Evolutionary conservation across 1,139 yeast genomes (phyloP).

Genomic region (Spathaspora sp.): DNA sequence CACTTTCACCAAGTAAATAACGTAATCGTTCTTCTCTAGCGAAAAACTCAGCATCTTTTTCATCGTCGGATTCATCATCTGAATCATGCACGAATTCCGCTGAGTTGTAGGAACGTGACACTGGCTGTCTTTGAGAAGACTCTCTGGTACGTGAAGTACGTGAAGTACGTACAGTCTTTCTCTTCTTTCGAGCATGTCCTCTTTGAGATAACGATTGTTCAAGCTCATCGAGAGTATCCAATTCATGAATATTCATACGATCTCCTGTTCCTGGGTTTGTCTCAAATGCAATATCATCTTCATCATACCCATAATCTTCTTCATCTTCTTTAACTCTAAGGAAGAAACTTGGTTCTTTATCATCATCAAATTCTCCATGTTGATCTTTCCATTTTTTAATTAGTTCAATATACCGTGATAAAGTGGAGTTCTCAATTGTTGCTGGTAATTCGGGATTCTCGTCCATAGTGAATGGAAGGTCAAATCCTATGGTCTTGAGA

Average conservation of each 20-base stretch:
- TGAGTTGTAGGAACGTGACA: conserved; percentile 24
- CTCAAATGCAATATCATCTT: conserved; percentile 36
- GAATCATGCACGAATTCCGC: conserved; percentile 59
- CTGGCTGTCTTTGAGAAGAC: background rate
- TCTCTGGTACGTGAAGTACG: conserved; percentile 2
- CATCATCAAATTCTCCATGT: conserved; percentile 42
- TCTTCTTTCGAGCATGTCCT: conserved; percentile 25
- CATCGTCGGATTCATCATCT: conserved; percentile 69
- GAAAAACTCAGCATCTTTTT: conserved; percentile 53
- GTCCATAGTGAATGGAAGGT: conserved; percentile 35
- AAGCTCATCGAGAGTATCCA: conserved; percentile 34
- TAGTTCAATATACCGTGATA: conserved; percentile 24
- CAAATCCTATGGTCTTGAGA: conserved; percentile 33
- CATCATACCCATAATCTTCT: conserved; percentile 17
- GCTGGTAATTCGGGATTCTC: conserved; percentile 32
- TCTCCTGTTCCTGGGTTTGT: conserved; percentile 17
- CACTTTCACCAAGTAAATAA: conserved; percentile 33
- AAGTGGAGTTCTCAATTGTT: conserved; percentile 17
- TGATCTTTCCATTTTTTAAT: conserved; percentile 36
- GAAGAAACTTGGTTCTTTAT: conserved; percentile 37
- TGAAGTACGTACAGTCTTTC: conserved; percentile 2
- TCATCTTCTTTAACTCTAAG: conserved; percentile 25
- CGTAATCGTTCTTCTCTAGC: conserved; percentile 59
- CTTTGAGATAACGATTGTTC: conserved; percentile 22
- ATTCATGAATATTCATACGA: conserved; percentile 22